Percentiles rank a stretch among this genome's conserved stretches.
phyloP scores from a whole-genome alignment of 768 basidiomycete species.

The Lactarius vividus region DNA sequence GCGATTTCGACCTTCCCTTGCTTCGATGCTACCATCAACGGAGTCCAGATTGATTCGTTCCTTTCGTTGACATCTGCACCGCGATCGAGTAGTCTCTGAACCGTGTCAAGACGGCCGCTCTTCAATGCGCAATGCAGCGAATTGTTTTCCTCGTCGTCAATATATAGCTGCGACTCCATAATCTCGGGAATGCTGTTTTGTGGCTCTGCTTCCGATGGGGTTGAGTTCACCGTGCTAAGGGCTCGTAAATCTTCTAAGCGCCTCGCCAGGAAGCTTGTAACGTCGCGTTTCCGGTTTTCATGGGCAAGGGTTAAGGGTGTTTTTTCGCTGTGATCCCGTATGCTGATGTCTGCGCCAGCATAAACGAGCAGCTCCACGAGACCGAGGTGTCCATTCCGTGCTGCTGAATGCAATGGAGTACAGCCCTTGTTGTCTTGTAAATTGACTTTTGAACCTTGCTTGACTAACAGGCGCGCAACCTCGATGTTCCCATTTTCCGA shows the following conservation, averaged over 20 bases:
- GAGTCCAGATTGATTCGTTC: not conserved
- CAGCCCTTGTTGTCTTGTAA: too few species aligned
- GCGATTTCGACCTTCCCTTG: not conserved
- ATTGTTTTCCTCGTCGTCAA: not conserved
- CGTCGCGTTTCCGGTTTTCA: not conserved
- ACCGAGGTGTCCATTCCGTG: too few species aligned
- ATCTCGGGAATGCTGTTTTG: too few species aligned
- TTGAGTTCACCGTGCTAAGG: too few species aligned
- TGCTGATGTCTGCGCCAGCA: not conserved
- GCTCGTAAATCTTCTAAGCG: fast-evolving
- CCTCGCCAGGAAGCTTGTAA: not conserved
- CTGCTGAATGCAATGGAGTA: too few species aligned
- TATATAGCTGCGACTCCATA: too few species aligned
- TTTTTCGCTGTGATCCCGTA: not conserved
- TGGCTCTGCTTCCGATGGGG: not conserved
- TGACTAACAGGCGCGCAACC: too few species aligned
- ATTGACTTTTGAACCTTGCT: too few species aligned
- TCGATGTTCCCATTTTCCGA: too few species aligned
- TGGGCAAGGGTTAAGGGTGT: not conserved
- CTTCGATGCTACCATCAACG: not conserved
- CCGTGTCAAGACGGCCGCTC: not conserved
- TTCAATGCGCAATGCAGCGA: not conserved
- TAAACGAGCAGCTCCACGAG: too few species aligned
- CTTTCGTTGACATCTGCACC: not conserved
- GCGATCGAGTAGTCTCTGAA: not conserved